Base-by-base conservation (phyloP, 2,329 filamentous ascomycete genomes). In the Aspergillus thermomutatus region DNA sequence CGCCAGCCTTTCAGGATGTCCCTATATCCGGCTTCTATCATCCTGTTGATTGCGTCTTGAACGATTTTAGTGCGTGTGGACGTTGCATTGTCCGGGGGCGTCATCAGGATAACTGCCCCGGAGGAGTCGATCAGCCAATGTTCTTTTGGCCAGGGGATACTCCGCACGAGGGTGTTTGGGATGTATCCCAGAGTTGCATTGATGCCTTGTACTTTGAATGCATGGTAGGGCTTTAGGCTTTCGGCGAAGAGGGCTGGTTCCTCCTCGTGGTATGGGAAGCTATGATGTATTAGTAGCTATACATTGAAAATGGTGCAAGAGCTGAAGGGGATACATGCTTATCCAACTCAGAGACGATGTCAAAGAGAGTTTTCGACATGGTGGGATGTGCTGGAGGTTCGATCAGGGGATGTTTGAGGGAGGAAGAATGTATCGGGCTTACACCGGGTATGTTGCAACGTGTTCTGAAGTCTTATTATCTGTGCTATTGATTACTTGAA, bases 1-100 rank as follows among this genome's bases (percentile, higher is more conserved):
- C 74, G 64, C 75, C 75, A 79, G 17, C 53, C 43, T 9, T 49
- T 25, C 0, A 62, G 47, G 1, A 59, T 40, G 5, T 31, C 21
- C 0, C 3, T 19, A 9, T 52, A 21, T n/a, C 50, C 50, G 14
- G 31, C 19, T 41, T 40, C 23, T 2, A 37, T 34, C 21, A 52
- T 52, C n/a, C 34, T 34, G 19, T 25, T 10, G 31, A 52, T 10
- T 25, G 34, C 23, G 21, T 26, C 11, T 3, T 34, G 17, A 3
- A 52, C 26, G 19, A 52, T 14, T 26, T 43, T 21, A 1, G 19
- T 52, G 31, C 23, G 50, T 25, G 19, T 37, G 19, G 37, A 34
- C 26, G n/a, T 8, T 43, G 31, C 7, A n/a, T n/a, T 23, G 23
- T 10, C 19, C 1, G 50, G 37, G 9, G 50, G 50, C 6, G 25